These are phyloP conservation scores for Clarireedia monteithiana DNA, from an alignment of 2,329 filamentous ascomycete genomes.

Conservation along the genomic window DNA sequence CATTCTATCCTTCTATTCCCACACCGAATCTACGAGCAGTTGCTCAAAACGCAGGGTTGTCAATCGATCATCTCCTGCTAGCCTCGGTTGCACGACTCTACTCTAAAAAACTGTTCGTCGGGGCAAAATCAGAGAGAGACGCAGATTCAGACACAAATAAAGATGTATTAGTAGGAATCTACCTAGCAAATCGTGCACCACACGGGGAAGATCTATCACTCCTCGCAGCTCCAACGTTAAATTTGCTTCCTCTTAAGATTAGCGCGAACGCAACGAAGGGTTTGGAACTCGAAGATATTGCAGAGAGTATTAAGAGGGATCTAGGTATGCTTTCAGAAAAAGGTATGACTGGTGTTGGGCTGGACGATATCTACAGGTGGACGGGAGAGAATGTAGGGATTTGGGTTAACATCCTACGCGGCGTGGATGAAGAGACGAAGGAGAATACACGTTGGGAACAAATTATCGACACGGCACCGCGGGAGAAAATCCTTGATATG, in stretches of 20 bases:
- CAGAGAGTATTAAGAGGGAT: slow-evolving; percentile 58
- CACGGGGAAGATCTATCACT: slow-evolving; percentile 40
- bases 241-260: slow-evolving; percentile 66
- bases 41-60: slow-evolving; percentile 48
- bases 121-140: slow-evolving; percentile 21
- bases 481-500: background rate
- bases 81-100: slow-evolving; percentile 51
- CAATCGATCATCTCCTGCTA: slow-evolving; percentile 68
- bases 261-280: slow-evolving; percentile 21
- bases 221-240: slow-evolving; percentile 63
- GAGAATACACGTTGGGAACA: background rate
- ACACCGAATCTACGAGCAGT: slow-evolving; percentile 34
- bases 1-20: slow-evolving; percentile 43
- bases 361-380: slow-evolving; percentile 69
- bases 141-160: slow-evolving; percentile 7
- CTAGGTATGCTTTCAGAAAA: slow-evolving; percentile 50
- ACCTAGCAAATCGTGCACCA: slow-evolving; percentile 68
- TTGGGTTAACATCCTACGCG: slow-evolving; percentile 73
- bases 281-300: slow-evolving; percentile 39
- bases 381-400: slow-evolving; percentile 62
- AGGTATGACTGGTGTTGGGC: slow-evolving; percentile 48
- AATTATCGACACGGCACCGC: background rate
- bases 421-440: background rate
- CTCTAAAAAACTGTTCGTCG: no score
- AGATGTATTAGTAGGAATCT: slow-evolving; percentile 65